Percentiles rank a stretch among this genome's conserved stretches.
These are phyloP conservation scores for Cytospora paraplurivora DNA, from an alignment of 2,329 filamentous ascomycete genomes.

Conservation along the genomic window DNA sequence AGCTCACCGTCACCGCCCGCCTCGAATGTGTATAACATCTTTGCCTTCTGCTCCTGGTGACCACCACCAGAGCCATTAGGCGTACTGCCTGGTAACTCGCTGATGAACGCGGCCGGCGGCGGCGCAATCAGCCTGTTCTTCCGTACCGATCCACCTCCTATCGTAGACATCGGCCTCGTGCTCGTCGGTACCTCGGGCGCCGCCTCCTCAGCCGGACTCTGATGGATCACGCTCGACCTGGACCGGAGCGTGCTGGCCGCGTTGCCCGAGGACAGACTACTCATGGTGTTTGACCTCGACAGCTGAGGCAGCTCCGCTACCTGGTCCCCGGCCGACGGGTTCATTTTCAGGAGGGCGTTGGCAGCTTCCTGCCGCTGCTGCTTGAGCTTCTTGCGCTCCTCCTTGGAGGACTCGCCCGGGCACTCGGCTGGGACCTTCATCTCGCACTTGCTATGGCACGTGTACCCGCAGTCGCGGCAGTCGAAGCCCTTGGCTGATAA, in stretches of 20 bases:
- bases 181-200: conserved; percentile 46
- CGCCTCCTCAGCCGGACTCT: conserved; percentile 53
- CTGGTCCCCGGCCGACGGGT: conserved; percentile 40
- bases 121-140: conserved; percentile 83
- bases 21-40: conserved; percentile 88
- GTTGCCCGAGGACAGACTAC: conserved; percentile 85
- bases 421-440: conserved; percentile 98
- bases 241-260: conserved; percentile 77
- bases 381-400: conserved; percentile 94
- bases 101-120: conserved; percentile 79
- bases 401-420: conserved; percentile 89
- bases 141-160: conserved; percentile 41
- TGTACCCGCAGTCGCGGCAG: conserved; percentile 95
- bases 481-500: conserved; percentile 95
- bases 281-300: conserved; percentile 83
- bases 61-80: conserved; percentile 44
- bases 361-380: conserved; percentile 79
- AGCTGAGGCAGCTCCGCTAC: conserved; percentile 68
- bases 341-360: conserved; percentile 58
- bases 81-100: conserved; percentile 59
- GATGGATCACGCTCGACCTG: conserved; percentile 59
- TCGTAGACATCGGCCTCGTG: conserved; percentile 39
- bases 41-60: conserved; percentile 61
- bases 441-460: conserved; percentile 97
- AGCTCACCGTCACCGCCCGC: conserved; percentile 80